Evolutionary conservation across 2,329 filamentous ascomycete genomes (phyloP), one percentile per base, ranked within the genome.

Genomic region (Sphaceloma murrayae): DNA sequence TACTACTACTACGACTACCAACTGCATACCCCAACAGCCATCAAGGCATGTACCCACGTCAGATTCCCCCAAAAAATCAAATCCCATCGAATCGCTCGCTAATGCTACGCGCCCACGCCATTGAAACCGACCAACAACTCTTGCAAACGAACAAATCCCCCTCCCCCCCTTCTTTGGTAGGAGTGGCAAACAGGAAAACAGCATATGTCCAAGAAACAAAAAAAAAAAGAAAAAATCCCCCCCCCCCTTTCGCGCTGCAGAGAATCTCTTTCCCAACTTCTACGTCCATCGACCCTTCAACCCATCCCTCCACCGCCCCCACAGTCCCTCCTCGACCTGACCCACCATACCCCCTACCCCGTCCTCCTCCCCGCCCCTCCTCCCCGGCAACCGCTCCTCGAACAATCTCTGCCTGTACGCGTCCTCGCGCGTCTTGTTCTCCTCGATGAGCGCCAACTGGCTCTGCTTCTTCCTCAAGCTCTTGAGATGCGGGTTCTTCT

Each of bases 281-380:
- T 56, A 34, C 16, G 56, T 53, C 69, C 69, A 72, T 33, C 67
- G 54, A 19, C 49, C 56, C 51, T 80, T 78, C 54, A 96, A 67
- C 1, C 86, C 87, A 47, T 93, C 85, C 2, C 81, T 78, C 91
- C 91, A 98, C 32, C 89, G 77, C 11, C 80, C 78, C 64, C 95
- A 96, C 14, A 98, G 74, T 14, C 94, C 85, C 60, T 95, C 87
- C 1, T 85, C 85, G 27, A 96, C 71, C 59, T 94, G 78, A 58
- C 86, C 85, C 52, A 82, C 84, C 63, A 95, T 89, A 62, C 95
- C 88, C 85, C 95, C 89, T 2, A 87, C 89, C 1, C 78, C 29
- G 10, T 32, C 42, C 22, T 34, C 22, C 10, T 18, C 42, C n/a
- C 31, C 74, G 46, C 72, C 66, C 36, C 67, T 60, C 51, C 75